Conservation (phyloP, 805 yeast species). For the Saccharomycopsis guyanensis region DNA sequence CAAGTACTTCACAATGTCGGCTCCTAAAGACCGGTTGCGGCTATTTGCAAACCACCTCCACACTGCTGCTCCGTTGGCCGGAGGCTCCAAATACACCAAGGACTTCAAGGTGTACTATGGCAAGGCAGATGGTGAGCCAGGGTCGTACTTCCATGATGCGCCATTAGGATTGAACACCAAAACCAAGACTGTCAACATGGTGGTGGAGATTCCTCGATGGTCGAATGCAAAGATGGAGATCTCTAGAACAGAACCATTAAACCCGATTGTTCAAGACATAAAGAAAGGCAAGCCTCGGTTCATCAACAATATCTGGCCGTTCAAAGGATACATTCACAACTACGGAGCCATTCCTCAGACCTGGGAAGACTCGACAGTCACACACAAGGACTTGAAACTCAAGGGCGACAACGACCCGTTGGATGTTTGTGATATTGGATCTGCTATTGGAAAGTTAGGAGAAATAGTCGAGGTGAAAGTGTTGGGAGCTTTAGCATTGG, state of each 20-base stretch:
- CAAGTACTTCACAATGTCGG: background rate
- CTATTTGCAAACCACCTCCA: background rate
- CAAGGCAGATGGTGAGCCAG: conserved; percentile 35
- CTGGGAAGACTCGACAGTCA: conserved; percentile 88
- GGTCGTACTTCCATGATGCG: conserved; percentile 67
- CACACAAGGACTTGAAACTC: conserved; percentile 31
- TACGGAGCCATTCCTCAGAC: conserved; percentile 91
- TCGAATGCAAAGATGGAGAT: conserved; percentile 80
- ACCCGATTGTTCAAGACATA: conserved; percentile 76
- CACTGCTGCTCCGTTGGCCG: background rate
- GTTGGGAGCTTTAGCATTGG: conserved; percentile 68
- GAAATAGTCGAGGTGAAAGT: conserved; percentile 59
- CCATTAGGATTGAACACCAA: conserved; percentile 45
- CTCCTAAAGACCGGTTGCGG: background rate
- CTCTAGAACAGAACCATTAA: conserved; percentile 45
- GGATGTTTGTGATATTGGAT: conserved; percentile 89
- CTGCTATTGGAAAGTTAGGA: conserved; percentile 47
- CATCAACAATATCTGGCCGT: conserved; percentile 73
- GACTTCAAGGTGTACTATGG: conserved; percentile 29
- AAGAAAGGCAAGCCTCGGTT: conserved; percentile 71
- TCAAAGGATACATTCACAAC: conserved; percentile 78
- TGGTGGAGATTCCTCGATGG: conserved; percentile 78
- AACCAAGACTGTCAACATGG: conserved; percentile 46
- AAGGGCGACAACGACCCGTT: conserved; percentile 93
- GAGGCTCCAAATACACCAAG: conserved; percentile 20